Conservation (phyloP, 352 stramenopile species). For the Lagenidium giganteum region DNA sequence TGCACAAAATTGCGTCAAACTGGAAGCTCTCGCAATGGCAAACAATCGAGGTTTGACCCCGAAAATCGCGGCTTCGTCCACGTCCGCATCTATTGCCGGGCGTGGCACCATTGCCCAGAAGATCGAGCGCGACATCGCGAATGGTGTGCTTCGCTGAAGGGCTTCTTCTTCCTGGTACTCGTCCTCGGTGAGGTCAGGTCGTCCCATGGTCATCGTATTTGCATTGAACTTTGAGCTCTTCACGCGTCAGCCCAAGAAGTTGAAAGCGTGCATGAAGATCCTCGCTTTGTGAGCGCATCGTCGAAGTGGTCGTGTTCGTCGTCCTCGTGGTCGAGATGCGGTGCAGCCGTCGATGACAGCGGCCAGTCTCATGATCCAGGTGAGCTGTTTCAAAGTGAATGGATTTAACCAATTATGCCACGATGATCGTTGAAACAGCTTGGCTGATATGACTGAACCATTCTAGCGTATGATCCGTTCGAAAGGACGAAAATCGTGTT, state of each 20-base stretch:
- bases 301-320: too few species aligned
- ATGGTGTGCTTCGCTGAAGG: constrained; percentile 31
- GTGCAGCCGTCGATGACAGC: too few species aligned
- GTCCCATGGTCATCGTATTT: constrained; percentile 20
- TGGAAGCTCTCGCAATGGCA: constrained; percentile 60
- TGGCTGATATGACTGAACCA: too few species aligned
- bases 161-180: constrained; percentile 44
- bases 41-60: constrained; percentile 21
- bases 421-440: too few species aligned
- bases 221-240: constrained; percentile 21
- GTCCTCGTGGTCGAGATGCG: too few species aligned
- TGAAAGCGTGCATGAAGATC: constrained; percentile 12
- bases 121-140: constrained; percentile 46
- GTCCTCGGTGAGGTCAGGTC: constrained; percentile 11
- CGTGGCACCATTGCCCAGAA: constrained; percentile 62
- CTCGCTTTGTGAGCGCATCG: too few species aligned
- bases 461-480: too few species aligned
- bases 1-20: constrained; percentile 41
- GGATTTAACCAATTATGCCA: too few species aligned
- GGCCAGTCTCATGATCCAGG: too few species aligned
- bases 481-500: too few species aligned
- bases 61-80: constrained; percentile 17
- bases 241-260: constrained; percentile 14
- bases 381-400: too few species aligned
- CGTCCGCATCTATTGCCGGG: constrained; percentile 8